phyloP scores from a whole-genome alignment of 805 yeast genomes.

The Diddensiella santjacobensis region DNA sequence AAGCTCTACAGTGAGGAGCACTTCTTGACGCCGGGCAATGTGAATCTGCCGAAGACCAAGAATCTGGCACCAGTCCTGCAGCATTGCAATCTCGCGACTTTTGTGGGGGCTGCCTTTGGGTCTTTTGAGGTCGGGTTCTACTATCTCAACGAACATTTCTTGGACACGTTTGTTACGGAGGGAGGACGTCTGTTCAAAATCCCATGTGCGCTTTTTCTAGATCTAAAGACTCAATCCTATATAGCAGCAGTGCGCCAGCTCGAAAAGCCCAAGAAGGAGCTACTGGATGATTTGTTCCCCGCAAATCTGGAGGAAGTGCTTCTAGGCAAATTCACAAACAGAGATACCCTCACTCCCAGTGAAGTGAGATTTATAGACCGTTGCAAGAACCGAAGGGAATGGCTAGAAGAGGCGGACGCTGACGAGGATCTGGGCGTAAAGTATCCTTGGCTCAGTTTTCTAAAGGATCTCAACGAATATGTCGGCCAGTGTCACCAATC shows the following conservation, averaged over 20 bases:
- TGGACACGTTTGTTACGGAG: conserved; percentile 82
- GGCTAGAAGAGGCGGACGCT: conserved; percentile 43
- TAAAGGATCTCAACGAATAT: conserved; percentile 75
- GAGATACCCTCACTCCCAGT: conserved; percentile 54
- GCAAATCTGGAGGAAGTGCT: conserved; percentile 48
- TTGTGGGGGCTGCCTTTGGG: conserved; percentile 81
- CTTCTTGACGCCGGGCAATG: conserved; percentile 43
- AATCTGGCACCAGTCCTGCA: conserved; percentile 59
- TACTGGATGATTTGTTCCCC: conserved; percentile 76
- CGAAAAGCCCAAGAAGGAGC: conserved; percentile 57
- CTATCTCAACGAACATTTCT: conserved; percentile 75
- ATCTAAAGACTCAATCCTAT: conserved; percentile 91
- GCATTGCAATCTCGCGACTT: conserved; percentile 84
- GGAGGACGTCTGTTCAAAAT: conserved; percentile 64
- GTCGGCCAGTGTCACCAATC: conserved; percentile 50
- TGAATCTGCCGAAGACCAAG: conserved; percentile 8
- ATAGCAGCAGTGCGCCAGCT: conserved; percentile 73
- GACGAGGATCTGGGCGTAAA: conserved; percentile 57
- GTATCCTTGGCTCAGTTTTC: conserved; percentile 82
- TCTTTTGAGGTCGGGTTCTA: conserved; percentile 83
- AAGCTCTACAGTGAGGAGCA: conserved; percentile 67
- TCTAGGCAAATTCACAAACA: conserved; percentile 28
- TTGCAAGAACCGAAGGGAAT: conserved; percentile 67
- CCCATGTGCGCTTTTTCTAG: conserved; percentile 75
- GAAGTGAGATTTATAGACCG: conserved; percentile 76